A percentile compares a stretch with the other conserved stretches of the same genome.
phyloP scores from a whole-genome alignment of 345 rosid genomes.

The Eutrema japonicum region DNA sequence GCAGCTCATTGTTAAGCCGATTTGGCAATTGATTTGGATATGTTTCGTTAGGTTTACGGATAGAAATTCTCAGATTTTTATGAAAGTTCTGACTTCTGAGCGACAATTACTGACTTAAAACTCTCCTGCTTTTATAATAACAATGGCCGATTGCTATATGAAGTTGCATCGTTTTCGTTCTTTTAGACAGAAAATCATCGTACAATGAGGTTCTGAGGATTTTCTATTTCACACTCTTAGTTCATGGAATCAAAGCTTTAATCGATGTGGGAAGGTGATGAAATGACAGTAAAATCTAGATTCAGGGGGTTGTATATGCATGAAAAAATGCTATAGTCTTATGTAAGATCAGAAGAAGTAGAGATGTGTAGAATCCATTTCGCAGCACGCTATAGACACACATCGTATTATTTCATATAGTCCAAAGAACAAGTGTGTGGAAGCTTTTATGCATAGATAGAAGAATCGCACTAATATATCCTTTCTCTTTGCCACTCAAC shows the following conservation, averaged over 20 bases:
- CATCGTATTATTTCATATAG: background rate
- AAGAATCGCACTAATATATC: background rate
- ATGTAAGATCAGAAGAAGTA: constrained; percentile 5
- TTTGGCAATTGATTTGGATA: background rate
- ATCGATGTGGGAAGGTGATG: background rate
- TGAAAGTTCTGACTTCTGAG: background rate
- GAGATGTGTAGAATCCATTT: constrained; percentile 10
- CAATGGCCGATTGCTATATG: background rate
- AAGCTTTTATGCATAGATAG: background rate
- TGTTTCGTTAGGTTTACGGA: constrained; percentile 8
- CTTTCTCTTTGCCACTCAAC: constrained; percentile 7
- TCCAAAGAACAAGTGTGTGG: background rate
- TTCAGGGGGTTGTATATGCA: background rate
- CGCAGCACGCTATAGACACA: background rate
- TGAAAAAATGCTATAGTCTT: background rate
- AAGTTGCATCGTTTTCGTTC: constrained; percentile 13
- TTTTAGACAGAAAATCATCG: background rate
- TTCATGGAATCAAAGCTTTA: constrained; percentile 12
- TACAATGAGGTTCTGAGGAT: background rate
- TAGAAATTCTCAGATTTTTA: background rate
- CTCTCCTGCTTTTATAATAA: background rate
- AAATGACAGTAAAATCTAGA: background rate
- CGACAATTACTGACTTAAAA: background rate
- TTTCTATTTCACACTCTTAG: constrained; percentile 1
- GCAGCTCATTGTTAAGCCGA: background rate